Conservation (phyloP, 2,329 filamentous ascomycete species). For the Cordyceps tenuipes region DNA sequence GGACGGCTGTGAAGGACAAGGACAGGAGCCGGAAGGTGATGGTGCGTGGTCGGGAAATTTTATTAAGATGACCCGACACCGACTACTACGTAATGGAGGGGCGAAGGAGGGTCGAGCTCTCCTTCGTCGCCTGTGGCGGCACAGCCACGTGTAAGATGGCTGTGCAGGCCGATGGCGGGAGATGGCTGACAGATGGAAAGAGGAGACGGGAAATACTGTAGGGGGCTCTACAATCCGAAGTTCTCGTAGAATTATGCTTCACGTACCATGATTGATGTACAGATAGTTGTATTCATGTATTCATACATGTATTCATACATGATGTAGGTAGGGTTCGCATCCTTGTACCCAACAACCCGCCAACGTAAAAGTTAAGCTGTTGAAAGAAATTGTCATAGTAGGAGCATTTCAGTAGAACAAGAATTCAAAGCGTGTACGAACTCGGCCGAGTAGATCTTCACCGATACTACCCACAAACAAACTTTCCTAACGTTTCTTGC, state of each 20-base stretch:
- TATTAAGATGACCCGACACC: slow-evolving; percentile 12
- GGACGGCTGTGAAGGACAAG: background rate
- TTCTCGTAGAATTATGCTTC: too few relatives aligned
- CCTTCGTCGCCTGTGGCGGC: slow-evolving; percentile 5
- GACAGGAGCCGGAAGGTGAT: background rate
- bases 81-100: slow-evolving; percentile 29
- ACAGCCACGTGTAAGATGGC: slow-evolving; percentile 5
- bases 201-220: too few relatives aligned
- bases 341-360: too few relatives aligned
- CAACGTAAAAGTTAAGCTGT: background rate
- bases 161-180: background rate
- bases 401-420: background rate
- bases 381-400: too few relatives aligned
- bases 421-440: background rate
- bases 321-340: too few relatives aligned
- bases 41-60: slow-evolving; percentile 14
- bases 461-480: background rate
- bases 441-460: background rate
- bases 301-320: too few relatives aligned
- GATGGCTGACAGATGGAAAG: background rate
- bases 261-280: too few relatives aligned
- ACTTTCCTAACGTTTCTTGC: background rate
- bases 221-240: too few relatives aligned
- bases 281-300: too few relatives aligned
- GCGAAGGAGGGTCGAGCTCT: slow-evolving; percentile 18